Conservation (phyloP, 2,329 filamentous ascomycete genomes). For the Trichophyton equinum region DNA sequence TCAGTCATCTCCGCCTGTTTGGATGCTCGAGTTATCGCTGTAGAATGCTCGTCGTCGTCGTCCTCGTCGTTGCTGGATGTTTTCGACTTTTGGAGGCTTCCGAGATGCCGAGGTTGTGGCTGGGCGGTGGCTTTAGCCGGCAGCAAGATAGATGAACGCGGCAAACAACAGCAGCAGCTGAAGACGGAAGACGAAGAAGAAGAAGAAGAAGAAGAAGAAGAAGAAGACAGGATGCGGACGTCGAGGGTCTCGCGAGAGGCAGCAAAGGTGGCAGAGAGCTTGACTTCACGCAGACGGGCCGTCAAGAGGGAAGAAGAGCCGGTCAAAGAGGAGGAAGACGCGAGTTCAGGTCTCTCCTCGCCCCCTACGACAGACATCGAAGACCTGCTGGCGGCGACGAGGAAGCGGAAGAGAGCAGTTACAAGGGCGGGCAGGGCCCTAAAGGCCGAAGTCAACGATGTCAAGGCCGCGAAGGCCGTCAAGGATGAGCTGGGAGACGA, state of each 20-base stretch:
- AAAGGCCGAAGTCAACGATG: conserved; percentile 18
- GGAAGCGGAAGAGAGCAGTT: conserved; percentile 38
- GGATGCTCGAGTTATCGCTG: neutral
- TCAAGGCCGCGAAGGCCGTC: conserved; percentile 10
- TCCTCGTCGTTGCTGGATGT: neutral
- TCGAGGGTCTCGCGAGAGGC: conserved; percentile 49
- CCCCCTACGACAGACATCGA: conserved; percentile 43
- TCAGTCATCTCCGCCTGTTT: neutral
- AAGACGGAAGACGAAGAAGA: neutral
- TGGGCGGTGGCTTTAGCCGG: neutral
- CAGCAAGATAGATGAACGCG: neutral
- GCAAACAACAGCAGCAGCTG: neutral
- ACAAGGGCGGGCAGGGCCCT: conserved; percentile 15
- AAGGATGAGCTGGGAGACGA: neutral
- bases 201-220: neutral
- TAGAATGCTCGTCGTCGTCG: too few species aligned
- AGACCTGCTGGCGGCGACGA: conserved; percentile 35
- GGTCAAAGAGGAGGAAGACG: neutral
- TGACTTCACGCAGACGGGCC: conserved; percentile 24
- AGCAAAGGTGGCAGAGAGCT: conserved; percentile 41
- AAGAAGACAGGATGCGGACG: conserved; percentile 38
- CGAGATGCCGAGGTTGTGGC: neutral
- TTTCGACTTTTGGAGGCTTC: neutral
- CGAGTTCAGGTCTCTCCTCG: conserved; percentile 25
- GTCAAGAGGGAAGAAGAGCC: neutral